Evolutionary conservation across 805 yeast species (phyloP).

Genomic region (Ogataea saltuana): DNA sequence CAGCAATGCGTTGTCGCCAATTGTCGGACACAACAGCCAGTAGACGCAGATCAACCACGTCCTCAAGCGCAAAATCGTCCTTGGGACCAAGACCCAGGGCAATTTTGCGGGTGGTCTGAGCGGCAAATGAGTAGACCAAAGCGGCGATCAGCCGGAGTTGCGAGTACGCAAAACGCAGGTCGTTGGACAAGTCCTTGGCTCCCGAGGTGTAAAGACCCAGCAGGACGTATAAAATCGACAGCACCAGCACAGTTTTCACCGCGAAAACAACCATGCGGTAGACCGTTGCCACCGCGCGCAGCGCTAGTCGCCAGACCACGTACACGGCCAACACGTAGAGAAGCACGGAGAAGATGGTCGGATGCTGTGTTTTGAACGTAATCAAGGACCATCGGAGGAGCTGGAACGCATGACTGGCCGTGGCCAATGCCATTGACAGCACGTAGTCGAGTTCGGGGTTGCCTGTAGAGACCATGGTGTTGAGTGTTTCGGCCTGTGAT

Average conservation of each 20-base stretch:
- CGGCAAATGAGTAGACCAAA: not conserved
- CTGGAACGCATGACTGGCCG: not conserved
- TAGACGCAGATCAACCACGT: not conserved
- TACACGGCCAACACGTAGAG: not conserved
- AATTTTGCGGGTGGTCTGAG: not conserved
- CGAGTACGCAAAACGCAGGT: not conserved
- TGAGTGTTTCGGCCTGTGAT: too few relatives aligned
- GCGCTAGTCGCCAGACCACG: not conserved
- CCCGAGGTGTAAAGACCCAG: conserved; percentile 3
- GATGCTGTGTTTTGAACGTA: conserved; percentile 2
- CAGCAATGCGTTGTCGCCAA: not conserved
- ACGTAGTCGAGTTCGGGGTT: conserved; percentile 5
- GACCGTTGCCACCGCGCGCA: conserved; percentile 2
- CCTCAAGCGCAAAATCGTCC: not conserved
- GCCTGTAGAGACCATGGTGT: not conserved
- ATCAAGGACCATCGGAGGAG: not conserved
- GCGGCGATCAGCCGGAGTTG: not conserved
- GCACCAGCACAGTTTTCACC: not conserved
- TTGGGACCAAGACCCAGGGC: conserved; percentile 3
- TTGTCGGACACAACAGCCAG: not conserved
- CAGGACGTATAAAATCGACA: not conserved
- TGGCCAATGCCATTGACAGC: not conserved
- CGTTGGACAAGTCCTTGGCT: not conserved
- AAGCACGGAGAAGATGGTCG: not conserved
- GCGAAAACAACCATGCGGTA: conserved; percentile 1